A percentile compares a stretch with the other conserved stretches of the same genome.
phyloP scores from a whole-genome alignment of 768 basidiomycete species.

The Mycena epipterygia region DNA sequence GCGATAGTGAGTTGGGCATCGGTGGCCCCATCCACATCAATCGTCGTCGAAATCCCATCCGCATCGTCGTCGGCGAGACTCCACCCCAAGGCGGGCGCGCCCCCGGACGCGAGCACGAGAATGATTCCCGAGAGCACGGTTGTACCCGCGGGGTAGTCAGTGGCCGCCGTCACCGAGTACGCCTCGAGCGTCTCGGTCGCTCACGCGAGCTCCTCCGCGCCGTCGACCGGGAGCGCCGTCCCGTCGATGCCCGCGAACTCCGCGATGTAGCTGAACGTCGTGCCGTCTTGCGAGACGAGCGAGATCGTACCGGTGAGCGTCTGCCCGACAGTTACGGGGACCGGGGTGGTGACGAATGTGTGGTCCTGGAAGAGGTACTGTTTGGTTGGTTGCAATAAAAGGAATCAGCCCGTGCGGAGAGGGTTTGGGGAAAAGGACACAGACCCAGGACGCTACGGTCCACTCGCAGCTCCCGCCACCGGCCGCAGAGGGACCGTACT shows the following conservation, averaged over 20 bases:
- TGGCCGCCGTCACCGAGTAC: neutral
- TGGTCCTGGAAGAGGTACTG: neutral
- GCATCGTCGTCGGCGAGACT: neutral
- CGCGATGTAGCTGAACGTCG: slow-evolving; percentile 12
- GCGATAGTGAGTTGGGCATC: neutral
- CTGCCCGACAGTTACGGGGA: slow-evolving; percentile 8
- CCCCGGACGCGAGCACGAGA: neutral
- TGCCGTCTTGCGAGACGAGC: neutral
- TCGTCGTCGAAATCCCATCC: slow-evolving; percentile 17
- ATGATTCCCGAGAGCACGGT: slow-evolving; percentile 8
- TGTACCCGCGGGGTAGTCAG: slow-evolving; percentile 17
- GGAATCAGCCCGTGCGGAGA: neutral
- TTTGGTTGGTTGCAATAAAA: neutral
- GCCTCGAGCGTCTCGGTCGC: slow-evolving; percentile 7
- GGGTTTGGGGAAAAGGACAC: too few relatives aligned
- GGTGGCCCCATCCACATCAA: neutral
- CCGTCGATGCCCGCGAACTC: too few relatives aligned
- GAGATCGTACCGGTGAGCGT: slow-evolving; percentile 1
- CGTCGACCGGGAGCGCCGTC: slow-evolving; percentile 9
- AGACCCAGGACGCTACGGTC: slow-evolving; percentile 22
- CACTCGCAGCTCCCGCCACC: slow-evolving; percentile 30
- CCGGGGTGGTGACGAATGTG: slow-evolving; percentile 7
- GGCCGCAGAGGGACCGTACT: slow-evolving; percentile 27
- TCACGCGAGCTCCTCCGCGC: slow-evolving; percentile 6
- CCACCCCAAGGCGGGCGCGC: neutral